Percentiles rank a stretch among this genome's conserved stretches.
Evolutionary conservation across 352 stramenopile genomes (phyloP).

Genomic region (Pythium aquatile): DNA sequence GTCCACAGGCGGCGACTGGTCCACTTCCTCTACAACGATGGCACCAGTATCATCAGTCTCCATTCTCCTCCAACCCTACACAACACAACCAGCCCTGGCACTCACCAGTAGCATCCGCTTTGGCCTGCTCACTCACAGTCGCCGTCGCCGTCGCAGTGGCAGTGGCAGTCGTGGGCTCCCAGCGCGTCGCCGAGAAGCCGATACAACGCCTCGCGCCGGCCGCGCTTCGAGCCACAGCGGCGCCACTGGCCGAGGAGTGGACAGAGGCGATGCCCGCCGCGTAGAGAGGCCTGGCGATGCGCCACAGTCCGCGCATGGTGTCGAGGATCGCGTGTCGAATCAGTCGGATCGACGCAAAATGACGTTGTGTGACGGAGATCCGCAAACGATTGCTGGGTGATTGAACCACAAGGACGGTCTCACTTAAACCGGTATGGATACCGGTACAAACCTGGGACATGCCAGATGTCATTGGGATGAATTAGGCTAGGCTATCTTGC

Average conservation of each 20-base stretch:
- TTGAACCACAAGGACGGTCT: slow-evolving; percentile 16
- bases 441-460: slow-evolving; percentile 8
- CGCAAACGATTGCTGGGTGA: slow-evolving; percentile 3
- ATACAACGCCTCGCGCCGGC: slow-evolving; percentile 11
- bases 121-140: slow-evolving; percentile 1
- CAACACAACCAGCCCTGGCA: not conserved
- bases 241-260: not conserved
- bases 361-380: slow-evolving; percentile 25
- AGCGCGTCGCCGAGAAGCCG: slow-evolving; percentile 18
- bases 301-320: slow-evolving; percentile 20
- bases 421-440: slow-evolving; percentile 15
- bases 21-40: slow-evolving; percentile 18
- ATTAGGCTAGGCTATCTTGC: not conserved
- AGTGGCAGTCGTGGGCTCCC: slow-evolving; percentile 3
- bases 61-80: too few species aligned
- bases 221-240: slow-evolving; percentile 4
- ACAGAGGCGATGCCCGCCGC: slow-evolving; percentile 5
- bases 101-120: not conserved
- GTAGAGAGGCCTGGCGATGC: slow-evolving; percentile 24
- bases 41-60: not conserved
- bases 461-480: not conserved
- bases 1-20: slow-evolving; percentile 32
- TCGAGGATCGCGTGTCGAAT: not conserved
- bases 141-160: not conserved
- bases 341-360: slow-evolving; percentile 4